phyloP scores from a whole-genome alignment of 2,329 filamentous ascomycete species.

The Microthyrium microscopicum region DNA sequence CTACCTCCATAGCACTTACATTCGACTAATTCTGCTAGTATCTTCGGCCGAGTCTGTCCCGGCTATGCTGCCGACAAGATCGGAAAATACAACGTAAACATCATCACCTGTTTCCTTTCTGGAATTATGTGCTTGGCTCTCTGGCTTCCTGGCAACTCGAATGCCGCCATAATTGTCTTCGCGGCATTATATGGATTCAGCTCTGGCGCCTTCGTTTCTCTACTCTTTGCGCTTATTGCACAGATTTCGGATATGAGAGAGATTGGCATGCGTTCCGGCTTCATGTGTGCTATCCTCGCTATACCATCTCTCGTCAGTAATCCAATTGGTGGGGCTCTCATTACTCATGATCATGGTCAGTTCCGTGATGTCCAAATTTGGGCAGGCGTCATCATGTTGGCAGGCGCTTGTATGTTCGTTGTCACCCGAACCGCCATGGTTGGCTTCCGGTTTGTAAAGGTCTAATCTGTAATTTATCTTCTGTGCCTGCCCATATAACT shows the following conservation, averaged over 20 bases:
- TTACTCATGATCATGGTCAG: background rate
- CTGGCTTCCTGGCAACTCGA: conserved; percentile 50
- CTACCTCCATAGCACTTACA: background rate
- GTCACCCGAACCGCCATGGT: conserved; percentile 1
- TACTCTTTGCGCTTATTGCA: conserved; percentile 47
- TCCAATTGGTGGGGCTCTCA: conserved; percentile 43
- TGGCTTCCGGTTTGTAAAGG: too few relatives aligned
- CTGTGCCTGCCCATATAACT: too few relatives aligned
- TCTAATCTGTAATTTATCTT: too few relatives aligned
- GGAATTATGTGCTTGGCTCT: conserved; percentile 41
- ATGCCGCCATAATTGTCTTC: conserved; percentile 46
- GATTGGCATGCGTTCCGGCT: conserved; percentile 52
- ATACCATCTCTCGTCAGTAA: conserved; percentile 50
- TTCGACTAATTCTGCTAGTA: background rate
- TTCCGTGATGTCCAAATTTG: conserved; percentile 4
- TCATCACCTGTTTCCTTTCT: conserved; percentile 32
- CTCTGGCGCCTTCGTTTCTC: conserved; percentile 47
- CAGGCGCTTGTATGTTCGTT: conserved; percentile 1
- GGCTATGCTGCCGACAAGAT: conserved; percentile 64
- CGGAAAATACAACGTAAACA: conserved; percentile 71
- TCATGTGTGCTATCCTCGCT: conserved; percentile 42
- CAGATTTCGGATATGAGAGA: conserved; percentile 55
- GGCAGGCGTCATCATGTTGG: background rate
- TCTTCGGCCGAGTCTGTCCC: conserved; percentile 59
- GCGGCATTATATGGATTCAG: conserved; percentile 52